These are phyloP conservation scores for Penicillium italicum DNA, from an alignment of 2,329 filamentous ascomycete species.

Conservation along the genomic window DNA sequence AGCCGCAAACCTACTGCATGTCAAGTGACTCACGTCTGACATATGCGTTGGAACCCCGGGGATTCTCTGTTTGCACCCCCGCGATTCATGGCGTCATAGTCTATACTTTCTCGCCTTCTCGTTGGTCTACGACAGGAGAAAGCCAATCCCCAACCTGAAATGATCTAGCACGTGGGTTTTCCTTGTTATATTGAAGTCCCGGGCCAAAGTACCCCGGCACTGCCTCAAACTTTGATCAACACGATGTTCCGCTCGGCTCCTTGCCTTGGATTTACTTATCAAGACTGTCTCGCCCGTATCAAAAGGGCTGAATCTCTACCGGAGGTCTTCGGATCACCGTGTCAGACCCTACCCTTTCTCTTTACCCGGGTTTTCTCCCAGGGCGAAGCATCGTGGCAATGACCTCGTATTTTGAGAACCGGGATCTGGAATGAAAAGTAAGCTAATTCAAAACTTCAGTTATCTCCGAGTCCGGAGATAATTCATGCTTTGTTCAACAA, in stretches of 20 bases:
- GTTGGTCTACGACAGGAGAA: constrained; percentile 10
- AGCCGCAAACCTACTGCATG: constrained; percentile 22
- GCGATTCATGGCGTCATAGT: constrained; percentile 21
- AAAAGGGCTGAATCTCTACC: neutral
- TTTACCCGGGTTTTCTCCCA: neutral
- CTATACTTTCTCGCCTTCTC: neutral
- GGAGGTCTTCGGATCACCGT: neutral
- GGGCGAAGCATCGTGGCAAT: neutral
- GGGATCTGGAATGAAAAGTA: neutral
- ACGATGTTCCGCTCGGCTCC: constrained; percentile 4
- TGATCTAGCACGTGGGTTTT: constrained; percentile 4
- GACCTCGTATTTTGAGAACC: neutral
- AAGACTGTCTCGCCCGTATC: neutral
- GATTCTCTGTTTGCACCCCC: neutral
- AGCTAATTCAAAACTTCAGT: neutral
- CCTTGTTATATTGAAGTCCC: neutral
- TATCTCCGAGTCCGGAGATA: neutral
- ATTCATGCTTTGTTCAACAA: neutral
- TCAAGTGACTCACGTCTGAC: constrained; percentile 24
- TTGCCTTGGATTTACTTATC: constrained; percentile 6
- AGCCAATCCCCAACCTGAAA: constrained; percentile 14
- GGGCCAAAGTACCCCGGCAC: constrained; percentile 15
- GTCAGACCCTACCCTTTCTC: neutral
- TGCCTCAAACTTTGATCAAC: constrained; percentile 15
- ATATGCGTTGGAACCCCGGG: neutral